Base-by-base conservation (phyloP, 1,139 yeast species). In the Pichiaceae sp. region DNA sequence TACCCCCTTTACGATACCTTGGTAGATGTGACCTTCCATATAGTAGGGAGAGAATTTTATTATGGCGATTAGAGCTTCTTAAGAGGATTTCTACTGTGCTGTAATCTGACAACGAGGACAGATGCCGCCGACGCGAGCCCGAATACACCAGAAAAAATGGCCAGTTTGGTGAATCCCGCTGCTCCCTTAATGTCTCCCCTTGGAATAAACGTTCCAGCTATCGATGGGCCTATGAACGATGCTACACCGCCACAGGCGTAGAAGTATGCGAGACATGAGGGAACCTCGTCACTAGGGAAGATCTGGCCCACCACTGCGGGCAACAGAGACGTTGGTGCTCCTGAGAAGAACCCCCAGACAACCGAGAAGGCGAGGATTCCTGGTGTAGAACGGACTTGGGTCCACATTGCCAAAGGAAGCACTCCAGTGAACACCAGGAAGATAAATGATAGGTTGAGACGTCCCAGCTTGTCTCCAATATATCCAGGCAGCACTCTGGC, bases 1-100 rank as follows among this genome's bases (percentile, higher is more conserved):
- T 4, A 84, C 53, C 34, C 72, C 73, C 31, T 66, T 65, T 1
- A 89, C 81, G 18, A 48, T 59, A 0, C 95, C 96, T 30, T 56
- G 57, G 49, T 79, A 79, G 0, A 82, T 59, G 26, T 38, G 33
- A 25, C 50, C 43, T 31, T 29, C 23, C 43, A 42, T 21, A 25
- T 25, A 8, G 14, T 25, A 8, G n/a, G 28, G 8, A 14, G 16
- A 25, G n/a, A 25, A 25, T 25, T 17, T 30, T 18, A 17, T 18
- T 30, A 17, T 17, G 11, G 21, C 7, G n/a, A 29, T 29, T 16
- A 18, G 23, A n/a, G n/a, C n/a, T 12, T 17, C 23, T 8, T 30
- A n/a, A 17, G n/a, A 17, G 18, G 15, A 12, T 16, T 17, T 8
- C 14, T 7, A 17, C 8, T 29, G n/a, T 29, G 11, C 9, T 29